A percentile compares a stretch with the other conserved stretches of the same genome.
Conservation (phyloP, 257 asterid species). For the Leonotis leonurus region DNA sequence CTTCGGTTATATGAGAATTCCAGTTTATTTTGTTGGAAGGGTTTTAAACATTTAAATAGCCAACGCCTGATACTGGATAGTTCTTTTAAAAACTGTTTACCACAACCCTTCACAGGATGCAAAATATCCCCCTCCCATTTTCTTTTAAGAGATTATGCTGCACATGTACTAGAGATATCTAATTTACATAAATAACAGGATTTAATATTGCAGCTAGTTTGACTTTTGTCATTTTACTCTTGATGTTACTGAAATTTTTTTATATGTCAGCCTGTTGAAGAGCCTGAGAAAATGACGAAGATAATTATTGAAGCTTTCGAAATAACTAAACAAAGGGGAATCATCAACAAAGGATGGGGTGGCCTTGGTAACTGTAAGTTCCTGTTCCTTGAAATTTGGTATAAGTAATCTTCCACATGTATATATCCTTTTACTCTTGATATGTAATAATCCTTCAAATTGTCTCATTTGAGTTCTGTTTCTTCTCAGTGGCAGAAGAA, state of each 20-base stretch:
- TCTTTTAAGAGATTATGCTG: background rate
- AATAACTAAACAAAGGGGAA: constrained; percentile 79
- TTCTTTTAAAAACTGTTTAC: background rate
- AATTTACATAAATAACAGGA: background rate
- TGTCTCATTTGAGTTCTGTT: constrained; percentile 18
- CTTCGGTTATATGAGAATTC: background rate
- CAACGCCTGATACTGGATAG: background rate
- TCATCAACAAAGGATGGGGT: constrained; percentile 98
- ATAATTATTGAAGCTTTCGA: constrained; percentile 79
- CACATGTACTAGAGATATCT: background rate
- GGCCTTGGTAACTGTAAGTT: constrained; percentile 96
- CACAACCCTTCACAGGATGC: background rate
- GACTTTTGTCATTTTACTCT: background rate
- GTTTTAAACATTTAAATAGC: background rate
- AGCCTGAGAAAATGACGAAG: constrained; percentile 88
- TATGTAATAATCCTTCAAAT: no score
- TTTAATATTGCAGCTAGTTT: constrained; percentile 10
- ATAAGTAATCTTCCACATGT: background rate
- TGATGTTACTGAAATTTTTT: constrained; percentile 1
- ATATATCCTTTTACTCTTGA: no score
- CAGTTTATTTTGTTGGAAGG: constrained; percentile 4
- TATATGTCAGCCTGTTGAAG: constrained; percentile 81
- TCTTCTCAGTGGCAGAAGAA: constrained; percentile 74
- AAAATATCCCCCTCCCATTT: background rate
- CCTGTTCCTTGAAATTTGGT: constrained; percentile 14